These are phyloP conservation scores for Verticillium longisporum DNA, from an alignment of 2,329 filamentous ascomycete genomes.

Conservation along the genomic window DNA sequence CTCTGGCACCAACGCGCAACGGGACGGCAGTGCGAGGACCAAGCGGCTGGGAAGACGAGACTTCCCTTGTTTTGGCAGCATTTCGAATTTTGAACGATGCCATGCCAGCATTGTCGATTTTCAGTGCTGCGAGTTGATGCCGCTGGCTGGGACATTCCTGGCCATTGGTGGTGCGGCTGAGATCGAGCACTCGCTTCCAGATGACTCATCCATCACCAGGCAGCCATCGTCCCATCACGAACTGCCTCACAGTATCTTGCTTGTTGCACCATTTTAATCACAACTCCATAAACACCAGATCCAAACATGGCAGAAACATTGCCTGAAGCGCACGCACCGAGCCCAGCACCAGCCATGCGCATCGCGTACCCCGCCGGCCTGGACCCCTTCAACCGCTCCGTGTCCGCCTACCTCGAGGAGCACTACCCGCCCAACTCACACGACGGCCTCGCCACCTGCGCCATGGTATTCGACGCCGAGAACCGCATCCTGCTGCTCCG, in stretches of 20 bases:
- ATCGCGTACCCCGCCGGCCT: constrained; percentile 11
- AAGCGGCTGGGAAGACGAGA: too few species aligned
- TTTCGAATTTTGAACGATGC: background rate
- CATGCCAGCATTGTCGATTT: background rate
- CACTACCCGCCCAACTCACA: constrained; percentile 1
- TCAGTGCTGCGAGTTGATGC: background rate
- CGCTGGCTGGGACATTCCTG: background rate
- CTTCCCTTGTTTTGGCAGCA: background rate
- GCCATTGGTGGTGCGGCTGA: background rate
- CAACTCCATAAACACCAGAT: background rate
- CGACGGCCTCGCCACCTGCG: constrained; percentile 22
- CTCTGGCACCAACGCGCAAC: too few species aligned
- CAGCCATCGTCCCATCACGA: background rate
- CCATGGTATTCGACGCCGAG: constrained; percentile 25
- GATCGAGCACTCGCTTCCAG: background rate
- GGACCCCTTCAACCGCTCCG: constrained; percentile 10
- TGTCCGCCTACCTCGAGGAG: constrained; percentile 9
- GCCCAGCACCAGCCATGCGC: constrained; percentile 7
- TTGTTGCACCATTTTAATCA: background rate
- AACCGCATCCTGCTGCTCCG: constrained; percentile 36
- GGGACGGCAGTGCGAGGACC: too few species aligned
- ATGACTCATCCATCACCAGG: background rate
- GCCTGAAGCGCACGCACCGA: background rate
- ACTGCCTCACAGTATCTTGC: background rate
- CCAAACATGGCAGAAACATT: background rate